A percentile compares a stretch with the other conserved stretches of the same genome.
These are phyloP conservation scores for Aspergillus floridensis DNA, from an alignment of 2,329 filamentous ascomycete genomes.

Conservation along the genomic window DNA sequence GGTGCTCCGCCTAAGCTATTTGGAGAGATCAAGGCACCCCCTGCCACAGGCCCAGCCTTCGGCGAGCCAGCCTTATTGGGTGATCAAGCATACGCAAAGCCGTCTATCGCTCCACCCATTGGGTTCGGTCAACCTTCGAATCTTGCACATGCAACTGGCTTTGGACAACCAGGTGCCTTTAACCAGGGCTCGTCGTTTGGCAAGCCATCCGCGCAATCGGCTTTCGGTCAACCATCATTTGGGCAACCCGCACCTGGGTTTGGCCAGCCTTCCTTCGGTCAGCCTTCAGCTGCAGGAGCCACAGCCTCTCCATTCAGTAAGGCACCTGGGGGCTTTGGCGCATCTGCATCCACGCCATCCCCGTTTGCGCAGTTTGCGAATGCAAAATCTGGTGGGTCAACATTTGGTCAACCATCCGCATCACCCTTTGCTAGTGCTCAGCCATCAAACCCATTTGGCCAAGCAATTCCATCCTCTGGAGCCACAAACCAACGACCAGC, in stretches of 20 bases:
- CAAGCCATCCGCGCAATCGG: slow-evolving; percentile 33
- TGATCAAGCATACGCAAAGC: slow-evolving; percentile 17
- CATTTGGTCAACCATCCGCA: slow-evolving; percentile 29
- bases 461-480: slow-evolving; percentile 29
- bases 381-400: slow-evolving; percentile 31
- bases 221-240: slow-evolving; percentile 46
- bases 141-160: slow-evolving; percentile 21
- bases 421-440: slow-evolving; percentile 31
- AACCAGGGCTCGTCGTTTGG: slow-evolving; percentile 41
- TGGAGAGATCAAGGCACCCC: slow-evolving; percentile 13
- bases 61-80: slow-evolving; percentile 27
- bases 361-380: slow-evolving; percentile 36
- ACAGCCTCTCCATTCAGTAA: slow-evolving; percentile 47
- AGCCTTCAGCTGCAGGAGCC: slow-evolving; percentile 23
- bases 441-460: slow-evolving; percentile 31
- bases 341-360: slow-evolving; percentile 18
- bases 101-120: slow-evolving; percentile 20
- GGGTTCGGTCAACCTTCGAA: slow-evolving; percentile 30
- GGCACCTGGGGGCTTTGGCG: slow-evolving; percentile 32
- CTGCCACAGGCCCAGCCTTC: slow-evolving; percentile 21
- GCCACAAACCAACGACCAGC: slow-evolving; percentile 32
- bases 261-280: slow-evolving; percentile 27
- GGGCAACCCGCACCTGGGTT: slow-evolving; percentile 28
- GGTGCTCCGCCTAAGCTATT: slow-evolving; percentile 41
- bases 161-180: slow-evolving; percentile 25